Evolutionary conservation across 176 grass and related monocot genomes (phyloP).

Genomic region (Oryza nivara): DNA sequence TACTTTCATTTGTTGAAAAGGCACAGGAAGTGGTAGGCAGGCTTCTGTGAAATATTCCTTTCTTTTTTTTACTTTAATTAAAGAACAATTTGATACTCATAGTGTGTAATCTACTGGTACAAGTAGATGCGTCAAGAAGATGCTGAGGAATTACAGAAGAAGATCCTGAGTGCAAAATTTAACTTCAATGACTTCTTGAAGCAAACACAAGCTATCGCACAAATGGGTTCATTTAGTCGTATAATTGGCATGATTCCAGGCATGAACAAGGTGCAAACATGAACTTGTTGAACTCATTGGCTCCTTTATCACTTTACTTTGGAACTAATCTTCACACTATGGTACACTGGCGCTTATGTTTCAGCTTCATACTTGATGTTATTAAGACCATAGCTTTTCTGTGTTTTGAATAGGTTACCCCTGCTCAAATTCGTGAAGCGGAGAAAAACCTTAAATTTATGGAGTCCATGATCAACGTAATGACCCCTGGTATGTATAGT

Average conservation of each 20-base stretch:
- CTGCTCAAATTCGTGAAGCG: conserved; percentile 95
- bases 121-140: conserved; percentile 94
- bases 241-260: conserved; percentile 66
- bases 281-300: conserved; percentile 19
- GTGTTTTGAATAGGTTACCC: conserved; percentile 69
- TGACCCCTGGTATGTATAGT: conserved; percentile 75
- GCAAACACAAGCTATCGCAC: conserved; percentile 76
- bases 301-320: conserved; percentile 20
- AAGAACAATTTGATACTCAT: conserved; percentile 3
- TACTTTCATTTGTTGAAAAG: conserved; percentile 97
- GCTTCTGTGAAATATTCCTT: conserved; percentile 11
- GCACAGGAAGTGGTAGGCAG: conserved; percentile 88
- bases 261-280: conserved; percentile 61
- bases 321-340: conserved; percentile 11
- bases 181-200: conserved; percentile 96
- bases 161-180: conserved; percentile 94
- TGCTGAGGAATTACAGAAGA: conserved; percentile 96
- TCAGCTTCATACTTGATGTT: conserved; percentile 7
- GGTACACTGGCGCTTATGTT: not conserved
- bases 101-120: conserved; percentile 33
- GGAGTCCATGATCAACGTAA: conserved; percentile 95
- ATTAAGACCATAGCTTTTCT: conserved; percentile 10
- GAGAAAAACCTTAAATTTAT: conserved; percentile 87
- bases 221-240: conserved; percentile 79
- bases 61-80: conserved; percentile 33